Percentiles rank a stretch among this genome's conserved stretches.
These are phyloP conservation scores for Pseudogymnoascus sp. DNA, from an alignment of 2,329 filamentous ascomycete species.

Conservation along the genomic window DNA sequence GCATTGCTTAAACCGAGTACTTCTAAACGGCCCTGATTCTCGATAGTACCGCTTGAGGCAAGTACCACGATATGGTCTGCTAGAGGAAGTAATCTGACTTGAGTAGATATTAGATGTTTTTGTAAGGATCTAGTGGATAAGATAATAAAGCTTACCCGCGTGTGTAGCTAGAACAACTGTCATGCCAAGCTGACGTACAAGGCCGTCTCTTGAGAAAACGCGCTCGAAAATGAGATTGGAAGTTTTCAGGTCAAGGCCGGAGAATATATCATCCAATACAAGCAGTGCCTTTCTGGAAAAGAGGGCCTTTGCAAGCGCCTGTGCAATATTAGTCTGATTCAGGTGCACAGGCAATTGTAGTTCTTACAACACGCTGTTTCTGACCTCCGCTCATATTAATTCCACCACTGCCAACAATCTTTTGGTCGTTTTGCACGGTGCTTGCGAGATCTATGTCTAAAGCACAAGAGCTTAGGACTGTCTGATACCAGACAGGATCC, in stretches of 20 bases:
- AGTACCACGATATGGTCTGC: constrained; percentile 31
- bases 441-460: constrained; percentile 12
- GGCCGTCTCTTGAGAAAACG: constrained; percentile 12
- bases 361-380: constrained; percentile 9
- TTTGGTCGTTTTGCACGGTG: constrained; percentile 19
- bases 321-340: neutral
- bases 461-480: constrained; percentile 13
- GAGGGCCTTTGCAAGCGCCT: constrained; percentile 23
- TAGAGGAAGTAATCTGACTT: constrained; percentile 20
- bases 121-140: neutral
- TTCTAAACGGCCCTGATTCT: constrained; percentile 30
- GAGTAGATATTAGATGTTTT: neutral
- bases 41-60: constrained; percentile 25
- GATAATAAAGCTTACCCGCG: neutral
- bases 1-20: constrained; percentile 22
- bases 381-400: constrained; percentile 21
- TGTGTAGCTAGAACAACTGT: constrained; percentile 31
- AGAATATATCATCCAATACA: constrained; percentile 22
- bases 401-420: constrained; percentile 21
- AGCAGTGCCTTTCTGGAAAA: constrained; percentile 15
- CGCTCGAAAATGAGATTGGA: constrained; percentile 13
- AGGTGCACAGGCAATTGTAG: neutral
- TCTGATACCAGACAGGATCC: constrained; percentile 12
- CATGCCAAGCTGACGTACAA: constrained; percentile 20
- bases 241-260: constrained; percentile 19